phyloP scores from a whole-genome alignment of 2,329 filamentous ascomycete genomes.

The Tricladium varicosporioides region DNA sequence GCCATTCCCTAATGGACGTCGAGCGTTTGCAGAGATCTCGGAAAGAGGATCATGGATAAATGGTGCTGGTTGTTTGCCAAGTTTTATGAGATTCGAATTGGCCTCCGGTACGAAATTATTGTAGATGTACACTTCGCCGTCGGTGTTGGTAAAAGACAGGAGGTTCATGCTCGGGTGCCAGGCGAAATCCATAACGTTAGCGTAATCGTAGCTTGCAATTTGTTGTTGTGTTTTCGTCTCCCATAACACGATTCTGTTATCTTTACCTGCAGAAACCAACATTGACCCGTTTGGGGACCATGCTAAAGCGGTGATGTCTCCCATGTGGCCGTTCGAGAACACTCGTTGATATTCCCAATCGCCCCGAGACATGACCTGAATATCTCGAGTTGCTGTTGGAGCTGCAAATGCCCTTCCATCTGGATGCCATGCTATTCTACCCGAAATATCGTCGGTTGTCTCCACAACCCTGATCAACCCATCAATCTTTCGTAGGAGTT shows the following conservation, averaged over 20 bases:
- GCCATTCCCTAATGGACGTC: slow-evolving; percentile 54
- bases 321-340: slow-evolving; percentile 77
- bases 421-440: slow-evolving; percentile 84
- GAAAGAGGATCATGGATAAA: slow-evolving; percentile 79
- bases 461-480: slow-evolving; percentile 80
- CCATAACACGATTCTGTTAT: slow-evolving; percentile 77
- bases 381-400: slow-evolving; percentile 76
- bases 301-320: slow-evolving; percentile 79
- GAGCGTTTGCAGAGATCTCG: slow-evolving; percentile 66
- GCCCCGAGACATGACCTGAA: slow-evolving; percentile 81
- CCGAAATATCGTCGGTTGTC: slow-evolving; percentile 71
- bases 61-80: slow-evolving; percentile 70
- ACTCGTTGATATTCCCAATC: slow-evolving; percentile 85
- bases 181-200: slow-evolving; percentile 78
- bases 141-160: slow-evolving; percentile 85
- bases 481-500: slow-evolving; percentile 79
- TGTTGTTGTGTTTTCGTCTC: slow-evolving; percentile 84
- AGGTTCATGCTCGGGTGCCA: slow-evolving; percentile 93
- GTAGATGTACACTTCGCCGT: slow-evolving; percentile 92
- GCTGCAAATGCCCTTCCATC: slow-evolving; percentile 89
- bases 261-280: slow-evolving; percentile 67
- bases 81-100: slow-evolving; percentile 53
- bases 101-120: slow-evolving; percentile 64
- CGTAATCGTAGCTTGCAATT: slow-evolving; percentile 73
- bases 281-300: slow-evolving; percentile 96